Percentiles rank a stretch among this genome's conserved stretches.
These are phyloP conservation scores for Microcyclosporella mali DNA, from an alignment of 2,329 filamentous ascomycete species.

Conservation along the genomic window DNA sequence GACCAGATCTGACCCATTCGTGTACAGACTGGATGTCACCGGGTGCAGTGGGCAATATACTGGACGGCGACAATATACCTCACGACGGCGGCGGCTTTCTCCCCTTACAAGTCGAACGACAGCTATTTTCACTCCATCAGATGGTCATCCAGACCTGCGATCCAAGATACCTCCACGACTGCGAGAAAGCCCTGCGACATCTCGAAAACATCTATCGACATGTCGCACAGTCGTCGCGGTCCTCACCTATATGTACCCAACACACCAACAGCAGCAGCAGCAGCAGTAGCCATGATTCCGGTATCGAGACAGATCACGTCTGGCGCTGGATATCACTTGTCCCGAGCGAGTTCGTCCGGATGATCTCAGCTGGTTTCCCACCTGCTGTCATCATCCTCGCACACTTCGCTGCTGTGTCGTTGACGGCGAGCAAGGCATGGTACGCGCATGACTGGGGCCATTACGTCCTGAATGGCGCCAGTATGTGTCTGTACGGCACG, in stretches of 20 bases:
- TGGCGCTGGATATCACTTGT: conserved; percentile 9
- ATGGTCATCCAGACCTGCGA: conserved; percentile 9
- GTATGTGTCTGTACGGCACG: conserved; percentile 6
- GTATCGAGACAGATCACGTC: conserved; percentile 5
- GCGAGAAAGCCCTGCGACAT: too few relatives aligned
- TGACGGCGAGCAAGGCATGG: conserved; percentile 8
- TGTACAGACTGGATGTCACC: conserved; percentile 10
- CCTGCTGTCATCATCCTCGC: conserved; percentile 21
- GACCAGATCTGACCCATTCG: conserved; percentile 13
- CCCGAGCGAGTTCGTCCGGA: conserved; percentile 12
- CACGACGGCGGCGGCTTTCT: conserved; percentile 1
- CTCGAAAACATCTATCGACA: too few relatives aligned
- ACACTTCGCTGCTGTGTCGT: conserved; percentile 17
- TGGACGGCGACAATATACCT: conserved; percentile 7
- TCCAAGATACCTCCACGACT: conserved; percentile 1
- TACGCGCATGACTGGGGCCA: conserved; percentile 6
- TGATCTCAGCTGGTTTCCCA: conserved; percentile 15
- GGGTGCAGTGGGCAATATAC: conserved; percentile 10
- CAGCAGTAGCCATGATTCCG: too few relatives aligned
- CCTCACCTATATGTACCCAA: too few relatives aligned
- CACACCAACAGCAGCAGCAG: too few relatives aligned
- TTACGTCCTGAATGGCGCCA: conserved; percentile 4
- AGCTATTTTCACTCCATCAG: conserved; percentile 6
- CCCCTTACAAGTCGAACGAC: conserved; percentile 4
- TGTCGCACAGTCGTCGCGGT: too few relatives aligned